These are phyloP conservation scores for Calendula officinalis DNA, from an alignment of 129 eudicot species.

Conservation along the genomic window DNA sequence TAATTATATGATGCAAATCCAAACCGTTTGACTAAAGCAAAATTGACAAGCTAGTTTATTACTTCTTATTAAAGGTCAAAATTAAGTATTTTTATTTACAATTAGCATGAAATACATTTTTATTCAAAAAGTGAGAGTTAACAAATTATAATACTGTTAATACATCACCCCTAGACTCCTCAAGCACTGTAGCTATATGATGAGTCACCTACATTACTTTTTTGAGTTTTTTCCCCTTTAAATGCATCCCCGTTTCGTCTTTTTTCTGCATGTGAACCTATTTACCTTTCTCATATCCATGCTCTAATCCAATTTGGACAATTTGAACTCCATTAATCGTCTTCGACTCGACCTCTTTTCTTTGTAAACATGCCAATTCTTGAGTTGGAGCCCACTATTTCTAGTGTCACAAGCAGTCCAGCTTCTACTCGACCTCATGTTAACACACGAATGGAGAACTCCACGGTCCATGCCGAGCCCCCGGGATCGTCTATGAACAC, in stretches of 20 bases:
- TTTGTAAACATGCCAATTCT: conserved; percentile 34
- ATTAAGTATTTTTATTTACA: not conserved
- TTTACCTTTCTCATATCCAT: conserved; percentile 5
- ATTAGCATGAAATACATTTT: not conserved
- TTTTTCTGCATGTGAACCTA: conserved; percentile 35
- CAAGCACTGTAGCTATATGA: conserved; percentile 26
- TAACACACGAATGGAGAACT: conserved; percentile 34
- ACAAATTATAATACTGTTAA: conserved; percentile 9
- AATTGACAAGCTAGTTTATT: not conserved
- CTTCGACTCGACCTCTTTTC: not conserved
- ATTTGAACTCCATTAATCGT: conserved; percentile 10
- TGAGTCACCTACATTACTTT: conserved; percentile 30
- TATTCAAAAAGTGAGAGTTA: not conserved
- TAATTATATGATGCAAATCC: not conserved
- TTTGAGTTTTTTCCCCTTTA: conserved; percentile 20
- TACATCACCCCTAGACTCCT: conserved; percentile 11
- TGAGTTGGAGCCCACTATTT: conserved; percentile 26
- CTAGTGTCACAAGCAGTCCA: conserved; percentile 19
- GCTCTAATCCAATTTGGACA: conserved; percentile 21
- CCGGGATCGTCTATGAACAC: conserved; percentile 10
- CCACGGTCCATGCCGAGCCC: conserved; percentile 38
- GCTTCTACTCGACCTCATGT: conserved; percentile 21
- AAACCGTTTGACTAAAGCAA: not conserved
- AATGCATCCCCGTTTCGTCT: conserved; percentile 24
- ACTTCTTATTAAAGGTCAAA: not conserved